Percentiles rank a stretch among this genome's conserved stretches.
These are phyloP conservation scores for Triangularia verruculosa DNA, from an alignment of 2,329 filamentous ascomycete genomes.

Conservation along the genomic window DNA sequence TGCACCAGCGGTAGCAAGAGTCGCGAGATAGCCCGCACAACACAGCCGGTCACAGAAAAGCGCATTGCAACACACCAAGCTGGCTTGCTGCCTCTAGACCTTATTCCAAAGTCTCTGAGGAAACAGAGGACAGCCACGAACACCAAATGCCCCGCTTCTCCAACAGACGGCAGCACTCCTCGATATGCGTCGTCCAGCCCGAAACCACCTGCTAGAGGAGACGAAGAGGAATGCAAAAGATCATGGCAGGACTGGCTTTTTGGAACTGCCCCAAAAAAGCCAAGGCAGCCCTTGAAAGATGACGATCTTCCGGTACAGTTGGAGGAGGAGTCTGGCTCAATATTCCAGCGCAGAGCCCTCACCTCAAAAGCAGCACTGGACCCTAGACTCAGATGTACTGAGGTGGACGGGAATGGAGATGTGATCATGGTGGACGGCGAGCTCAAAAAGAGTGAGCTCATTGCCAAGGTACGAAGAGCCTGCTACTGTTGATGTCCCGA, in stretches of 20 bases:
- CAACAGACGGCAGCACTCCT: slow-evolving; percentile 15
- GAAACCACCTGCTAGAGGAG: slow-evolving; percentile 16
- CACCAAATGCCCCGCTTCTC: background rate
- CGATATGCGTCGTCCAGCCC: slow-evolving; percentile 32
- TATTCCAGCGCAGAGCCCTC: slow-evolving; percentile 68
- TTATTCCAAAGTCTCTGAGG: slow-evolving; percentile 30
- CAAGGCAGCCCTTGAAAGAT: slow-evolving; percentile 23
- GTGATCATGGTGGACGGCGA: slow-evolving; percentile 85
- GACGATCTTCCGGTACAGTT: slow-evolving; percentile 39
- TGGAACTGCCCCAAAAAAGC: slow-evolving; percentile 39
- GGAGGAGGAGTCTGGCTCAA: slow-evolving; percentile 48
- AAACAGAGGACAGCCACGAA: slow-evolving; percentile 19
- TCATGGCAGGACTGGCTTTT: slow-evolving; percentile 51
- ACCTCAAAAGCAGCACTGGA: slow-evolving; percentile 77
- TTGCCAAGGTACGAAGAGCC: slow-evolving; percentile 60
- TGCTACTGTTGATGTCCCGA: background rate
- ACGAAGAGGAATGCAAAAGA: slow-evolving; percentile 10
- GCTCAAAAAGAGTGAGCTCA: slow-evolving; percentile 96
- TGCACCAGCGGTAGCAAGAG: slow-evolving; percentile 7
- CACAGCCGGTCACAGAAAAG: background rate
- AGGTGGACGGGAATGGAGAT: slow-evolving; percentile 88
- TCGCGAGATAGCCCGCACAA: background rate
- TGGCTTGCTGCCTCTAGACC: slow-evolving; percentile 18
- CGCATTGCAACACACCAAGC: slow-evolving; percentile 20
- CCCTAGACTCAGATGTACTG: slow-evolving; percentile 84